Conservation (phyloP, 169 alveolate genomes). For the Cryptosporidium canis region DNA sequence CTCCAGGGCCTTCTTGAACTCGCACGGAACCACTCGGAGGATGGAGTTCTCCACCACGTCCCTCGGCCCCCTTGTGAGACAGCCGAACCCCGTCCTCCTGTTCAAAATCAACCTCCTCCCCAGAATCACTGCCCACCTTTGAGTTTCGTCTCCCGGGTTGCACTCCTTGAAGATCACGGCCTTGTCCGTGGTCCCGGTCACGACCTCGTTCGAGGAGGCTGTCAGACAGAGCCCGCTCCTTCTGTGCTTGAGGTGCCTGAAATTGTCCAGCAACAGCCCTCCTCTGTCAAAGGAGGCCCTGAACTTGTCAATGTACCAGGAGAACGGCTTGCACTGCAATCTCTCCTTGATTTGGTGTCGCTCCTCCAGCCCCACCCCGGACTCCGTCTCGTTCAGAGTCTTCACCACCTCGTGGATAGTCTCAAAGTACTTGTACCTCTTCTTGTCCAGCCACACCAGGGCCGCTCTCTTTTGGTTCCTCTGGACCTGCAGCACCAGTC, state of each 20-base stretch:
- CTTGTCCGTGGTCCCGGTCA: constrained; percentile 52
- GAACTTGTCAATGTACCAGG: constrained; percentile 71
- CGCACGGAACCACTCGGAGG: constrained; percentile 40
- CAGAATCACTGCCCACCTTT: constrained; percentile 28
- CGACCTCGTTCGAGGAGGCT: constrained; percentile 56
- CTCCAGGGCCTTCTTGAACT: constrained; percentile 34
- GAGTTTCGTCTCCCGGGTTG: constrained; percentile 11
- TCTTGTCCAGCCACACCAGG: constrained; percentile 66
- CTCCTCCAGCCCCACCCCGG: constrained; percentile 39
- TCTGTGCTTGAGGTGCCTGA: constrained; percentile 51
- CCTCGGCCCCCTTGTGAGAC: constrained; percentile 65
- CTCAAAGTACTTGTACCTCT: constrained; percentile 54
- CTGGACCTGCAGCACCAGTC: constrained; percentile 57
- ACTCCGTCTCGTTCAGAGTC: constrained; percentile 22
- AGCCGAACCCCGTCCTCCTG: constrained; percentile 19
- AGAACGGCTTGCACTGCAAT: constrained; percentile 68
- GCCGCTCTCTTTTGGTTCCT: constrained; percentile 73
- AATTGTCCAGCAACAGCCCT: constrained; percentile 45
- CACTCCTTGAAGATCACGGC: constrained; percentile 48
- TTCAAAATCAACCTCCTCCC: constrained; percentile 58
- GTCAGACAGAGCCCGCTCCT: constrained; percentile 47
- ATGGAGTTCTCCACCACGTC: constrained; percentile 48
- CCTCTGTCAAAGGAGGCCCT: constrained; percentile 63
- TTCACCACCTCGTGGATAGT: constrained; percentile 33
- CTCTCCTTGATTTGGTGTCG: constrained; percentile 25